phyloP scores from a whole-genome alignment of 306 rosid species.

The Malus domestica region DNA sequence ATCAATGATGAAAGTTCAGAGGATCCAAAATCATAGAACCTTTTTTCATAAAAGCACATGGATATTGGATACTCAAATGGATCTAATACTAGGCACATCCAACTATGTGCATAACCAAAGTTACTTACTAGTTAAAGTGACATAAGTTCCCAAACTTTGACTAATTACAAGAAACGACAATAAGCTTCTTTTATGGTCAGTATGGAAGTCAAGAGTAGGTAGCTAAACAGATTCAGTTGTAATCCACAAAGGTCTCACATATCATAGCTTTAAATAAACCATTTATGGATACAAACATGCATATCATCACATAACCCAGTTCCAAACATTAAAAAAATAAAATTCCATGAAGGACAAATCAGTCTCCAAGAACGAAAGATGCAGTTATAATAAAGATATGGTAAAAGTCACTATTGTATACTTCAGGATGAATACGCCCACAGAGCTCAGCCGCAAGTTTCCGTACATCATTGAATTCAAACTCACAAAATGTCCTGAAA shows the following conservation, averaged over 20 bases:
- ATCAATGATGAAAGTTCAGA: background rate
- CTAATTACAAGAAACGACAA: background rate
- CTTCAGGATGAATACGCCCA: slow-evolving; percentile 90
- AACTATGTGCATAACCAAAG: background rate
- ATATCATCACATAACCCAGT: slow-evolving; percentile 7
- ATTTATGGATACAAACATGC: background rate
- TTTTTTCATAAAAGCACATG: background rate
- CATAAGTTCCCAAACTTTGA: background rate
- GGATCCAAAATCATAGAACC: background rate
- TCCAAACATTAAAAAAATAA: background rate
- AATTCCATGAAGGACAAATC: background rate
- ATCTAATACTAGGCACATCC: background rate
- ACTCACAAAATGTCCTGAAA: slow-evolving; percentile 63
- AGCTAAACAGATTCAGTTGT: background rate
- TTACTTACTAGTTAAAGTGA: background rate
- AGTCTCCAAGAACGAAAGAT: background rate
- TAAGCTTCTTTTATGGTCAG: background rate
- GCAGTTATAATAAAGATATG: background rate
- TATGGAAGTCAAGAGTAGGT: background rate
- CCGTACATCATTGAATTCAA: slow-evolving; percentile 77
- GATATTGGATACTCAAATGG: background rate
- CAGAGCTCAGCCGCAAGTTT: slow-evolving; percentile 91
- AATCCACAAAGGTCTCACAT: background rate
- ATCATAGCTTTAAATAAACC: background rate
- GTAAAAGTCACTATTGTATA: slow-evolving; percentile 16